Base-by-base conservation (phyloP, 148 eudicot species). In the Chenopodium album region DNA sequence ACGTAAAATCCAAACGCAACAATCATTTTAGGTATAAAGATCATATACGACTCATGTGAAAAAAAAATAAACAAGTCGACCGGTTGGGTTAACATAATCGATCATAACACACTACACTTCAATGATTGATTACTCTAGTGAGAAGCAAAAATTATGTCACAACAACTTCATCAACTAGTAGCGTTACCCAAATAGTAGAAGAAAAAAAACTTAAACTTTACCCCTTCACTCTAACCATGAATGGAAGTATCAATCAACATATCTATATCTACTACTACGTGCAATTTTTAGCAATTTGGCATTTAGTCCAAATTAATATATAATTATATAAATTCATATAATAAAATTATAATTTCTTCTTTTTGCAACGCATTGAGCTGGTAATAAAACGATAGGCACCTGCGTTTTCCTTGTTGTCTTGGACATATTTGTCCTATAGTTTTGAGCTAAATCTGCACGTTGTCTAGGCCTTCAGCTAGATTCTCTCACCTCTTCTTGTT, bases 381-480 rank as follows among this genome's bases (percentile, higher is more conserved):
- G 76, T 70, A 26, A 26, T 79, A 79, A 67, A 75, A 75, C 70
- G 83, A 80, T 76, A 84, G 73, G 77, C 76, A 71, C 29, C 72
- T 80, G 54, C 34, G 34, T 72, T 75, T 74, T 76, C 52, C 54
- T 69, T 54, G 71, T 80, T 84, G 80, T 79, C 68, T 79, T 84
- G 26, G 76, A 68, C 60, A 79, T 14, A 69, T 80, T 84, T 84
- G 86, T 80, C 86, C 7, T 76, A 44, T 76, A 60, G 80, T 76
- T 72, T 80, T 84, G 37, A 70, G 86, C 83, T 37, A 79, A 84
- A 76, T 79, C 63, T 76, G 86, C 71, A 75, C 83, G 86, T 84
- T 84, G 56, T 60, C 82, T 79, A 76, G 71, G 76, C 47, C 72
- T 62, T 84, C 82, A 0, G 19, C 67, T 80, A 80, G 83, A 84